Evolutionary conservation across 495 filamentous ascomycete genomes (phyloP), one percentile per base, ranked within the genome.

Genomic region (Penicillium cosmopolitanum): DNA sequence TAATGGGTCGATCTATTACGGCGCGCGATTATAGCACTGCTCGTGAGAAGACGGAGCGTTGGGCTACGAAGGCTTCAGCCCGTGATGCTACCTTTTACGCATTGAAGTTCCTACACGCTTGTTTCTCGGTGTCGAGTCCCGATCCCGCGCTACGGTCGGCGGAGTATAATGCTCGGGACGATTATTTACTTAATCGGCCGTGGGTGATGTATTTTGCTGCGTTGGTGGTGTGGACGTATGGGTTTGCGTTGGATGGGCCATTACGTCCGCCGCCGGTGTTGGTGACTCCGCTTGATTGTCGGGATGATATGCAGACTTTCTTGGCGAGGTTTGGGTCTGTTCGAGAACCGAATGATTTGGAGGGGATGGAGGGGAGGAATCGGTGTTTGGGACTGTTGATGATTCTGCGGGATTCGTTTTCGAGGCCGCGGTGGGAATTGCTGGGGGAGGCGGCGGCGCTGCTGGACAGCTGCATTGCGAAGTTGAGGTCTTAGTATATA

Each of bases 171-270:
- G 93, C 95, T 0, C 85, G 91, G 16, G 91, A 97, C 66, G 95
- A 98, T 66, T 90, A 89, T 54, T 81, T 98, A 9, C 81, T 97
- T 51, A 96, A 98, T 65, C 84, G 95, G 28, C 92, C 95, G 3
- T 98, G 95, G 95, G 92, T 98, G n/a, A 80, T 98, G 51, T 98
- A 97, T 69, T 96, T 96, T 57, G 91, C 95, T 2, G 85, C 88
- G 3, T 79, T 98, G 43, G 93, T 96, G 28, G 90, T 97, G 16
- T 98, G 94, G 94, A 93, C 85, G 55, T 98, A 98, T 66, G 95
- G 92, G 21, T 98, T 85, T 69, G 95, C 95, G 10, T 74, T 97
- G 54, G 95, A 97, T 66, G 95, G 95, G 1, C 82, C 91, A 0
- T 82, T 90, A 53, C 72, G 79, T 18, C 67, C 73, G 8, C 76